Evolutionary conservation across 495 filamentous ascomycete species (phyloP).

Genomic region (Oidiodendron maius): DNA sequence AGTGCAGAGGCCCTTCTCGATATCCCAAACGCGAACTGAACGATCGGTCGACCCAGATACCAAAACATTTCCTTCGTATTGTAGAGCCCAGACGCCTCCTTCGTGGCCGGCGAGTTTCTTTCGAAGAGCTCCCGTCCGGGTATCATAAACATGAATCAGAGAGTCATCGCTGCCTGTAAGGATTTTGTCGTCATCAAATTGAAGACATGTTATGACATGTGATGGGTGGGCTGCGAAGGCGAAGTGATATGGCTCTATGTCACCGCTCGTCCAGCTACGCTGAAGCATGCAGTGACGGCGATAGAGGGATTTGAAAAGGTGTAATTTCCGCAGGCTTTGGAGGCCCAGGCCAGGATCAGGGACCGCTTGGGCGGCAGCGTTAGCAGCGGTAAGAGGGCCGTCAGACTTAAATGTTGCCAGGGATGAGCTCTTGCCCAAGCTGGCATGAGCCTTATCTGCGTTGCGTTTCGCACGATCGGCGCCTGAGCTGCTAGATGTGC

Average conservation of each 20-base stretch:
- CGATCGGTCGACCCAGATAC: slow-evolving; percentile 96
- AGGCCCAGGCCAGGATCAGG: slow-evolving; percentile 78
- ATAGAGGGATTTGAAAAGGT: slow-evolving; percentile 95
- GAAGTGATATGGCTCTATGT: slow-evolving; percentile 84
- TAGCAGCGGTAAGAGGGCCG: slow-evolving; percentile 81
- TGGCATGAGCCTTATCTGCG: slow-evolving; percentile 15
- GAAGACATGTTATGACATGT: slow-evolving; percentile 95
- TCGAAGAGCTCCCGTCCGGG: slow-evolving; percentile 82
- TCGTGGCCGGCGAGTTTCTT: slow-evolving; percentile 87
- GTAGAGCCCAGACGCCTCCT: slow-evolving; percentile 95
- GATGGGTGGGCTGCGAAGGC: slow-evolving; percentile 93
- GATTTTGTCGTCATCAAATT: slow-evolving; percentile 97
- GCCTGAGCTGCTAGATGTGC: slow-evolving; percentile 14
- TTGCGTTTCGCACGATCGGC: slow-evolving; percentile 18
- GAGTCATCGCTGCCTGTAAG: slow-evolving; percentile 97
- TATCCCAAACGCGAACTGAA: slow-evolving; percentile 96
- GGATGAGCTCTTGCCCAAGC: slow-evolving; percentile 9
- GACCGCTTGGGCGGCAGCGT: slow-evolving; percentile 71
- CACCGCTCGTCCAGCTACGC: slow-evolving; percentile 81
- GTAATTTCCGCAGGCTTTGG: slow-evolving; percentile 69
- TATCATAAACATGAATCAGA: slow-evolving; percentile 97
- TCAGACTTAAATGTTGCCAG: slow-evolving; percentile 41
- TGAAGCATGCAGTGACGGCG: slow-evolving; percentile 85
- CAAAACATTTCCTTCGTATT: slow-evolving; percentile 90
- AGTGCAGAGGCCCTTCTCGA: slow-evolving; percentile 81